Evolutionary conservation across 768 basidiomycete species (phyloP), one percentile per base, ranked within the genome.

Genomic region (Pulveroboletus ravenelii): DNA sequence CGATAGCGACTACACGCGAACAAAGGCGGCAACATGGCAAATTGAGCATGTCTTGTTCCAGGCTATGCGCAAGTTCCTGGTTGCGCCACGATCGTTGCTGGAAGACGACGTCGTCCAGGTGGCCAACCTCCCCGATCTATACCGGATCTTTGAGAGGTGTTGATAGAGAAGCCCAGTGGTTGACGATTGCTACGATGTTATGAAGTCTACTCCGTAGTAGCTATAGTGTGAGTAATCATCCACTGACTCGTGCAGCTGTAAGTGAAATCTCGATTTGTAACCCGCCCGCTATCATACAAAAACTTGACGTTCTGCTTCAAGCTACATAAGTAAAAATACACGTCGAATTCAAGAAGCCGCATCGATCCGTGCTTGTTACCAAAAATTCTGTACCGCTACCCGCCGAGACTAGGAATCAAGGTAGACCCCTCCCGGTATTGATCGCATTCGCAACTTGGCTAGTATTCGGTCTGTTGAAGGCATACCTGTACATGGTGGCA

Each of bases 61-160:
- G 6, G 81, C 86, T 0, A 80, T 93, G 73, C 79, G 89, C 50
- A 79, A 81, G 47, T 88, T 95, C 66, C 71, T 95, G 12, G 66
- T 72, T 6, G 80, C 83, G 40, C 92, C 77, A 7, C 85, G 78
- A 64, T 78, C 78, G 3, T 72, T 86, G 51, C 74, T 86, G 44
- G 87, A 85, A 56, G 64, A 65, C 25, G 89, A 91, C 60, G 82
- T 97, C 5, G 82, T 91, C 2, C 89, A 94, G 68, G 81, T 95
- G 17, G 93, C 96, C 10, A 87, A 81, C 66, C 69, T 98, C 38
- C 93, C 93, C 2, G 92, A 94, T 55, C 72, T 99, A 47, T 99
- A 96, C 67, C 85, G 87, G 54, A 89, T 97, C 0, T 99, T 98
- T 61, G 94, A 98, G 70, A 71, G 94, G 55, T 97, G 94, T 63